Percentiles rank a stretch among this genome's conserved stretches.
Evolutionary conservation across 805 yeast species (phyloP).

Genomic region (Candida maltosa): DNA sequence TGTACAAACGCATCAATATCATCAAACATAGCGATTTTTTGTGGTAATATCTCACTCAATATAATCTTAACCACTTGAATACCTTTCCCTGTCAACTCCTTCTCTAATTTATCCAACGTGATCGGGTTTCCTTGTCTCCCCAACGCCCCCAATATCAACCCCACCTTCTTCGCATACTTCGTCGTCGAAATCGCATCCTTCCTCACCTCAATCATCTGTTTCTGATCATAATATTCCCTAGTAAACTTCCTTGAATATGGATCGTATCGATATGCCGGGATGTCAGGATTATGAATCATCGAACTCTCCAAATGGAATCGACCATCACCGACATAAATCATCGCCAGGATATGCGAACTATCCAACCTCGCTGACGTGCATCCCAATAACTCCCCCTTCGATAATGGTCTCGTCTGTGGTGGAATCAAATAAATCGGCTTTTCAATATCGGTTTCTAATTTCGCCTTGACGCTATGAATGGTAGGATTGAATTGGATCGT

Average conservation of each 20-base stretch:
- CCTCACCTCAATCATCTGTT: slow-evolving; percentile 73
- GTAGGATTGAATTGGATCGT: slow-evolving; percentile 97
- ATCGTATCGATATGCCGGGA: slow-evolving; percentile 91
- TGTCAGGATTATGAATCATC: slow-evolving; percentile 93
- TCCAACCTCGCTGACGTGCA: slow-evolving; percentile 88
- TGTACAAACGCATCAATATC: slow-evolving; percentile 94
- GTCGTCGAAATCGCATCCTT: slow-evolving; percentile 72
- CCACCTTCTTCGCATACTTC: slow-evolving; percentile 58
- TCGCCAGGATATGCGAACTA: slow-evolving; percentile 62
- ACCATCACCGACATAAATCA: slow-evolving; percentile 94
- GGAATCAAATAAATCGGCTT: slow-evolving; percentile 63
- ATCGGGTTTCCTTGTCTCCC: slow-evolving; percentile 92
- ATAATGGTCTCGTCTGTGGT: slow-evolving; percentile 89
- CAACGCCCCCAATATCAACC: slow-evolving; percentile 85
- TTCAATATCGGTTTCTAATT: slow-evolving; percentile 47
- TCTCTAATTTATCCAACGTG: slow-evolving; percentile 68
- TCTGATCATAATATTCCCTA: slow-evolving; percentile 81
- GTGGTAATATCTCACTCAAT: slow-evolving; percentile 90
- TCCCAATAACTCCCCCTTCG: slow-evolving; percentile 94
- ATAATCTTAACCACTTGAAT: slow-evolving; percentile 75
- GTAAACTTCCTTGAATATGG: slow-evolving; percentile 93
- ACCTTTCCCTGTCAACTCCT: slow-evolving; percentile 49
- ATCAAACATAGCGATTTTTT: slow-evolving; percentile 85
- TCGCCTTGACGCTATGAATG: slow-evolving; percentile 70
- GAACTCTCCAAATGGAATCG: slow-evolving; percentile 92